These are phyloP conservation scores for Coemansia sp. DNA, from an alignment of 192 early-diverging fungal species.

Conservation along the genomic window DNA sequence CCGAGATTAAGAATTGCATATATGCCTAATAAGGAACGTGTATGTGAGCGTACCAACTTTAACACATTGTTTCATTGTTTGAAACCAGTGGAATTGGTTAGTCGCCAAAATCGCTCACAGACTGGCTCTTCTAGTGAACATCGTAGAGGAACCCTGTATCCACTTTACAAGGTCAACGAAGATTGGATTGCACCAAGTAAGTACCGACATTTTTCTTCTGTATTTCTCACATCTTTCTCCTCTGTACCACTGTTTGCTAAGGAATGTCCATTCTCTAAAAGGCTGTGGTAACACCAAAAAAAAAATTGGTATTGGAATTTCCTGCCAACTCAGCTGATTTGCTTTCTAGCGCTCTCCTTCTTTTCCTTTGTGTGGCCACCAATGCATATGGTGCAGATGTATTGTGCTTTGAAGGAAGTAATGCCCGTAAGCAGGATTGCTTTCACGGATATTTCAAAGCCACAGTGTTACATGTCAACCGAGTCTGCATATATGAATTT, in stretches of 20 bases:
- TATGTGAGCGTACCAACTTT: slow-evolving; percentile 29
- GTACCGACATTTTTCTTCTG: slow-evolving; percentile 11
- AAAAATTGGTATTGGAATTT: background rate
- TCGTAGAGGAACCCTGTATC: slow-evolving; percentile 34
- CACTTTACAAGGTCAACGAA: slow-evolving; percentile 49
- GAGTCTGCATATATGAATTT: slow-evolving; percentile 46
- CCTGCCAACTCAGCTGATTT: background rate
- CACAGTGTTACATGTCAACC: background rate
- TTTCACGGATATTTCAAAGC: background rate
- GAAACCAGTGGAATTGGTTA: slow-evolving; percentile 33
- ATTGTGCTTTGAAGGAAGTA: background rate
- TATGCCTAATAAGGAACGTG: slow-evolving; percentile 25
- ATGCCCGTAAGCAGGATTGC: background rate
- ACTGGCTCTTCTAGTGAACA: background rate
- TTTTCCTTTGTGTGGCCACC: slow-evolving; percentile 1
- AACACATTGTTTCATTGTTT: slow-evolving; percentile 41
- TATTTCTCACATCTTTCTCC: background rate
- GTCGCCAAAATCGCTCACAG: background rate
- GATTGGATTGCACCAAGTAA: slow-evolving; percentile 55
- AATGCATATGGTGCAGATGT: background rate
- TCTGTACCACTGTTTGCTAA: background rate
- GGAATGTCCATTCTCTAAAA: background rate
- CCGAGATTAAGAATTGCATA: slow-evolving; percentile 20
- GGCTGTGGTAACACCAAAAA: too few relatives aligned
- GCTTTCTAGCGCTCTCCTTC: background rate